Conservation (phyloP, 345 rosid species). For the Linum trigynum region DNA sequence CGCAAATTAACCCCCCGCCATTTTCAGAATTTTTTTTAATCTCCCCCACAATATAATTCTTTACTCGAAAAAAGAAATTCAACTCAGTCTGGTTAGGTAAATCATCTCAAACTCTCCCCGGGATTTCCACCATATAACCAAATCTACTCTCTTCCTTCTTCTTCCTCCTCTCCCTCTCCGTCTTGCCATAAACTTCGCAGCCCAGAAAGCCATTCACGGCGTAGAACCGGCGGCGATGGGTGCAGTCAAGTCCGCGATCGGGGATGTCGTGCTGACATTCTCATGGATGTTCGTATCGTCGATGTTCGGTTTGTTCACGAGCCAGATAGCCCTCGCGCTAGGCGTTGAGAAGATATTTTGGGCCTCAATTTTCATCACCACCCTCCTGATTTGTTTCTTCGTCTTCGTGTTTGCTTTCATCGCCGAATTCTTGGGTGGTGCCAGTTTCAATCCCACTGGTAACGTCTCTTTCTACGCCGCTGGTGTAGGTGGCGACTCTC, state of each 20-base stretch:
- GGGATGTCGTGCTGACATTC: background rate
- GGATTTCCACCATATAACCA: background rate
- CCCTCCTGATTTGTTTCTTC: constrained; percentile 50
- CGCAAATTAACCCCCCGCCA: background rate
- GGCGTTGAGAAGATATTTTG: background rate
- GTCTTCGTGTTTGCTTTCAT: constrained; percentile 49
- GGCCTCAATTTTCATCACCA: constrained; percentile 29
- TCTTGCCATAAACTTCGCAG: background rate
- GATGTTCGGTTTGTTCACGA: background rate
- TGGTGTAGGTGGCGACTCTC: constrained; percentile 63
- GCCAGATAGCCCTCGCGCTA: background rate
- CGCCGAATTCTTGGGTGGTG: constrained; percentile 65
- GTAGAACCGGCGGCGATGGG: background rate
- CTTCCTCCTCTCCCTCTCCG: background rate
- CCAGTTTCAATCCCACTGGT: constrained; percentile 84
- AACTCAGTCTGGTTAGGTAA: background rate
- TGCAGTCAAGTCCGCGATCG: background rate
- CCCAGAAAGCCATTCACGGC: background rate
- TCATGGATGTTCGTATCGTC: background rate
- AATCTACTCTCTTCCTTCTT: background rate
- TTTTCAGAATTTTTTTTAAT: too few species aligned
- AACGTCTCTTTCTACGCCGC: constrained; percentile 78
- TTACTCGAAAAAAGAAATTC: background rate
- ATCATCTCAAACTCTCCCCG: background rate
- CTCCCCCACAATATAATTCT: background rate